phyloP scores from a whole-genome alignment of 1,284 basidiomycete species.

The Irpex rosettiformis region DNA sequence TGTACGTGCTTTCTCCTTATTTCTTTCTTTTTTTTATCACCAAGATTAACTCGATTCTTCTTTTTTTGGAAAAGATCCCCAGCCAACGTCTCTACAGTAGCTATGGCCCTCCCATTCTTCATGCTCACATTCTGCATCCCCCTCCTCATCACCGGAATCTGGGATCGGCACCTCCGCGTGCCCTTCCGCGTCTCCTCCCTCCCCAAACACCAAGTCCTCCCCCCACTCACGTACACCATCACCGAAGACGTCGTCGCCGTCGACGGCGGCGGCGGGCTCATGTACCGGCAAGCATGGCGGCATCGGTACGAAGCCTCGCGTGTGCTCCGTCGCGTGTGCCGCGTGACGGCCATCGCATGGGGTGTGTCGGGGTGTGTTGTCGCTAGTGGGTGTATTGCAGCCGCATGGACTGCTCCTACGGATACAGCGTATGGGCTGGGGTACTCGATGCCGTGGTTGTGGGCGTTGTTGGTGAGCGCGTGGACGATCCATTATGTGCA shows the following conservation, averaged over 20 bases:
- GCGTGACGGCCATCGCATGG: constrained; percentile 26
- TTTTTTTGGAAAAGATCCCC: constrained; percentile 27
- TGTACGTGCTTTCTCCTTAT: constrained; percentile 20
- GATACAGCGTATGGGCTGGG: constrained; percentile 30
- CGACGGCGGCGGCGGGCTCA: constrained; percentile 30
- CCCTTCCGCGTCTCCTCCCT: constrained; percentile 32
- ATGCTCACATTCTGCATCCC: constrained; percentile 30
- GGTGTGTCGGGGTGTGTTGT: constrained; percentile 24
- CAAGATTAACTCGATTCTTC: too few relatives aligned
- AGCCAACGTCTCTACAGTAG: constrained; percentile 24
- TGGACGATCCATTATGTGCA: constrained; percentile 21
- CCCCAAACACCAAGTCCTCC: constrained; percentile 25
- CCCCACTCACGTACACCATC: constrained; percentile 29
- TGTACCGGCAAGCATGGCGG: constrained; percentile 32
- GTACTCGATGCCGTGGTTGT: constrained; percentile 31
- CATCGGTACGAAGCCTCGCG: constrained; percentile 29
- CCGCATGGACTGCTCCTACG: constrained; percentile 25
- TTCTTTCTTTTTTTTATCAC: too few relatives aligned
- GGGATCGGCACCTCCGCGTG: constrained; percentile 25
- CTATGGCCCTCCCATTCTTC: constrained; percentile 30
- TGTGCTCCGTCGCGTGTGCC: constrained; percentile 27
- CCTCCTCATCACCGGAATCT: constrained; percentile 27
- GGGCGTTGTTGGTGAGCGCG: constrained; percentile 23
- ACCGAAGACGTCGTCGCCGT: constrained; percentile 32
- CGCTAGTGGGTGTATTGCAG: constrained; percentile 24